phyloP scores from a whole-genome alignment of 345 rosid genomes.

The Gossypium anomalum region DNA sequence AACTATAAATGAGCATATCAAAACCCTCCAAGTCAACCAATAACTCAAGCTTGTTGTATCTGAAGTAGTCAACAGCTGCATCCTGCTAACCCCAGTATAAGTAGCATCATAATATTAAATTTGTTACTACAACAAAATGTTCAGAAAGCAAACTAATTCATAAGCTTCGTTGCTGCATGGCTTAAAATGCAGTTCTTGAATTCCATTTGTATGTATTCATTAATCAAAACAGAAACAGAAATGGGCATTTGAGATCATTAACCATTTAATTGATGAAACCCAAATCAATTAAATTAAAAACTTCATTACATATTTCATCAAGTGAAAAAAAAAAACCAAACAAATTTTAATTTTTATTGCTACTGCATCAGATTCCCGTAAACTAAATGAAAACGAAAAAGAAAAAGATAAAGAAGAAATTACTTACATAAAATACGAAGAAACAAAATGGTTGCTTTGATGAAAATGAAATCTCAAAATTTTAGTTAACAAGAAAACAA shows the following conservation, averaged over 20 bases:
- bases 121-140: neutral
- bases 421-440: neutral
- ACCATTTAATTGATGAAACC: neutral
- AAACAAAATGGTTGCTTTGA: constrained; percentile 1
- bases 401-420: neutral
- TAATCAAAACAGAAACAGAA: neutral
- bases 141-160: neutral
- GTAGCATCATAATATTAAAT: neutral
- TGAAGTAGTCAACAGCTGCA: constrained; percentile 21
- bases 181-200: neutral
- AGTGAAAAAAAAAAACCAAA: neutral
- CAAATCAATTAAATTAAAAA: neutral
- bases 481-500: neutral
- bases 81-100: constrained; percentile 28
- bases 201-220: neutral
- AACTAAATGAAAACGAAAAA: neutral
- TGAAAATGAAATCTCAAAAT: neutral
- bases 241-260: neutral
- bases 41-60: constrained; percentile 41
- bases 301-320: neutral
- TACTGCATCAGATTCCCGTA: neutral
- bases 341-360: neutral
- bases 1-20: constrained; percentile 59
- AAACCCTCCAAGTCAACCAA: constrained; percentile 71
- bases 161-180: neutral